These are phyloP conservation scores for Lipomyces starkeyi DNA, from an alignment of 805 yeast genomes.

Conservation along the genomic window DNA sequence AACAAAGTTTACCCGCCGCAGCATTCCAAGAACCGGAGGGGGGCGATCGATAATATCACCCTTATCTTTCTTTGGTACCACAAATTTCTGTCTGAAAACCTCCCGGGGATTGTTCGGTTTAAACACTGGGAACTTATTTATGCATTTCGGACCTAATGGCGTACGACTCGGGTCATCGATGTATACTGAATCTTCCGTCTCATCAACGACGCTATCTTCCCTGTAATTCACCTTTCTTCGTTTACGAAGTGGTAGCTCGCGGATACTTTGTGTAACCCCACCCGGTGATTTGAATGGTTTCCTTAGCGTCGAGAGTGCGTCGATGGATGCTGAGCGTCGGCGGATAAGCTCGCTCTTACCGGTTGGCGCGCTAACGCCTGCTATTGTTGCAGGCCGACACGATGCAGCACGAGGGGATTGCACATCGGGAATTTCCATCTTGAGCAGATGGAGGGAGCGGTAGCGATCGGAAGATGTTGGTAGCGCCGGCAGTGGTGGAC, in stretches of 20 bases:
- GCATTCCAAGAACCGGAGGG: constrained; percentile 87
- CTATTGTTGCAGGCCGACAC: background rate
- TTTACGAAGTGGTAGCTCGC: constrained; percentile 34
- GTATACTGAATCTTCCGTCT: constrained; percentile 20
- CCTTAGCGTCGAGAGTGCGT: constrained; percentile 25
- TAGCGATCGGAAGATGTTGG: background rate
- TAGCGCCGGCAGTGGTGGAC: background rate
- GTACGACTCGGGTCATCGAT: constrained; percentile 21
- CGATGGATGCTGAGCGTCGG: constrained; percentile 28
- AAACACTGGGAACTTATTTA: constrained; percentile 28
- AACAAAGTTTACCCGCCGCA: constrained; percentile 65
- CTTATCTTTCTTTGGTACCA: constrained; percentile 30
- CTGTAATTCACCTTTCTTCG: constrained; percentile 36
- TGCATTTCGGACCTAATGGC: constrained; percentile 13
- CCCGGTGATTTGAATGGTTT: constrained; percentile 36
- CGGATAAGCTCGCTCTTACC: constrained; percentile 13
- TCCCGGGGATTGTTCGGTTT: constrained; percentile 24
- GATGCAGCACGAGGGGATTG: background rate
- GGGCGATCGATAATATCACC: constrained; percentile 43
- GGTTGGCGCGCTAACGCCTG: background rate
- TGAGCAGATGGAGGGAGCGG: background rate
- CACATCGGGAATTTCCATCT: background rate
- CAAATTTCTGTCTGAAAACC: constrained; percentile 34
- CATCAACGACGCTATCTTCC: constrained; percentile 20
- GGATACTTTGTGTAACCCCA: background rate